These are phyloP conservation scores for Aspergillus transmontanensis DNA, from an alignment of 2,329 filamentous ascomycete genomes.

Conservation along the genomic window DNA sequence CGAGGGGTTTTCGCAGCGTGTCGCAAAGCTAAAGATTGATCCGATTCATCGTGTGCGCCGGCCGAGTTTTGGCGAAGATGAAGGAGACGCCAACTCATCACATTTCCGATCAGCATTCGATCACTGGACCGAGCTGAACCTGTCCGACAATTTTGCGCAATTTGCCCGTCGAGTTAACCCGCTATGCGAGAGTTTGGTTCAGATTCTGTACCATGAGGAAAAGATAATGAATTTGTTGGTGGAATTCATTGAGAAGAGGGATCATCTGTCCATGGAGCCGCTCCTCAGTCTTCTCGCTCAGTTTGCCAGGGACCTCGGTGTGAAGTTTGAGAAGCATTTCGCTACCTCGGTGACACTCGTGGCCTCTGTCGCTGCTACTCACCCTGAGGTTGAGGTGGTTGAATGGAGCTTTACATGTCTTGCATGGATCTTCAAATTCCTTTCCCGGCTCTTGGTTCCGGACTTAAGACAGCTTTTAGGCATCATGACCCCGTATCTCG, in stretches of 20 bases:
- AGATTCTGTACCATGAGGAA: constrained; percentile 88
- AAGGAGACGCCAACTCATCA: constrained; percentile 75
- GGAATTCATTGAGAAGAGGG: constrained; percentile 74
- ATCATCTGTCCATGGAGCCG: constrained; percentile 80
- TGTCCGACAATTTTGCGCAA: constrained; percentile 75
- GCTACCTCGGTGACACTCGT: constrained; percentile 73
- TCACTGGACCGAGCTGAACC: constrained; percentile 89
- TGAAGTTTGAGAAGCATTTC: constrained; percentile 87
- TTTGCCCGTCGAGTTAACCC: constrained; percentile 76
- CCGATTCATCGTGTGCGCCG: constrained; percentile 87
- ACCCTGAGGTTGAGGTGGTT: constrained; percentile 82
- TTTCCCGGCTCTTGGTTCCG: constrained; percentile 82
- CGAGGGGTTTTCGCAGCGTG: constrained; percentile 87
- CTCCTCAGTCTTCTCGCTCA: constrained; percentile 85
- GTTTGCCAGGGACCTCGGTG: constrained; percentile 90
- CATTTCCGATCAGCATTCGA: constrained; percentile 82
- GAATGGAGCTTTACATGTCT: constrained; percentile 96
- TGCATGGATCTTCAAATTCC: constrained; percentile 96
- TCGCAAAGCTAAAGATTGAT: constrained; percentile 90
- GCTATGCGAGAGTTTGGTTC: constrained; percentile 84
- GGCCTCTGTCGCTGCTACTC: constrained; percentile 73
- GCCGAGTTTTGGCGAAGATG: constrained; percentile 71
- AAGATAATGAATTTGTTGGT: constrained; percentile 78
- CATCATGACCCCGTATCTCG: constrained; percentile 80
- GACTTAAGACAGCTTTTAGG: constrained; percentile 83